phyloP scores from a whole-genome alignment of 2,329 filamentous ascomycete genomes.

The Arthrobotrys entomopaga region DNA sequence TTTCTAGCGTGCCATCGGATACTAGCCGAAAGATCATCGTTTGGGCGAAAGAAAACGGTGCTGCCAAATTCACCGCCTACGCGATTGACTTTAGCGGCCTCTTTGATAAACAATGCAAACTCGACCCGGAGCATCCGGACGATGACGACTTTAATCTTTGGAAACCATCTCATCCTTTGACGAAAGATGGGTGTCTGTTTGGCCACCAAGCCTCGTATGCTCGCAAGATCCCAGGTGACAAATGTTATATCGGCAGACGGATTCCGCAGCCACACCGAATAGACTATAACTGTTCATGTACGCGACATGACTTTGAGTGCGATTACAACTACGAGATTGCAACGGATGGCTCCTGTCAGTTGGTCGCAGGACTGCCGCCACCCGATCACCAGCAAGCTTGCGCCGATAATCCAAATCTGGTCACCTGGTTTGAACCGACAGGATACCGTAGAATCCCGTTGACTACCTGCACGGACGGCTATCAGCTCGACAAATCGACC shows the following conservation, averaged over 20 bases:
- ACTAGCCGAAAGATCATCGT: slow-evolving; percentile 90
- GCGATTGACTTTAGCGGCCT: slow-evolving; percentile 91
- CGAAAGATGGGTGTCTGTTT: slow-evolving; percentile 85
- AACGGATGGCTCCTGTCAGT: slow-evolving; percentile 77
- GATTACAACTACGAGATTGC: slow-evolving; percentile 93
- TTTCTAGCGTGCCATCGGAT: slow-evolving; percentile 89
- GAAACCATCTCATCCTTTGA: slow-evolving; percentile 83
- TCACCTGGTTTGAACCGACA: slow-evolving; percentile 83
- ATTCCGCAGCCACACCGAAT: slow-evolving; percentile 78
- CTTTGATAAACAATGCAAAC: slow-evolving; percentile 76
- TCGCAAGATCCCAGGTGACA: slow-evolving; percentile 80
- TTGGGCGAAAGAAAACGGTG: slow-evolving; percentile 75
- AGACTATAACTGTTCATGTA: slow-evolving; percentile 81
- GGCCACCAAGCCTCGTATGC: slow-evolving; percentile 89
- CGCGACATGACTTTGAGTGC: slow-evolving; percentile 89
- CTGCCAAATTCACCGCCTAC: slow-evolving; percentile 72
- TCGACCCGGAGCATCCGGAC: slow-evolving; percentile 66
- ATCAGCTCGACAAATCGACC: slow-evolving; percentile 75
- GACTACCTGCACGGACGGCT: slow-evolving; percentile 81
- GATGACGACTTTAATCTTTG: slow-evolving; percentile 83
- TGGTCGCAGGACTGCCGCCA: slow-evolving; percentile 78
- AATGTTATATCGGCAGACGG: slow-evolving; percentile 83
- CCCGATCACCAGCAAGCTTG: slow-evolving; percentile 71
- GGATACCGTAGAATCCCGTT: slow-evolving; percentile 91
- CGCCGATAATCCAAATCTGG: slow-evolving; percentile 71